A percentile compares a stretch with the other conserved stretches of the same genome.
These are phyloP conservation scores for Tremellales sp. DNA, from an alignment of 1,284 basidiomycete genomes.

Conservation along the genomic window DNA sequence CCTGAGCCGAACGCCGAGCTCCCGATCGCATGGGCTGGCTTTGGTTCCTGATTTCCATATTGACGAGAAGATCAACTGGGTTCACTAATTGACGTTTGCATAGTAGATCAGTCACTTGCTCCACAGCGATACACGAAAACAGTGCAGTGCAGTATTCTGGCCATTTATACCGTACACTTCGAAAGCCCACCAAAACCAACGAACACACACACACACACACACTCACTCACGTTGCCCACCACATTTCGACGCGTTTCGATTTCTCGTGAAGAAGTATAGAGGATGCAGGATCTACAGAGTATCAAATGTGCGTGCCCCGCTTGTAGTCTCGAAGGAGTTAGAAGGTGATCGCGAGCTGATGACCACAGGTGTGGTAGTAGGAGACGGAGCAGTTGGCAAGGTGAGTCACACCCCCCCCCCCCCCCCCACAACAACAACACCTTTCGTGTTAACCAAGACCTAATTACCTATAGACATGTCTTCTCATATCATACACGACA, in stretches of 20 bases:
- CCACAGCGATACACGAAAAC: too few relatives aligned
- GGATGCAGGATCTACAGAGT: conserved; percentile 19
- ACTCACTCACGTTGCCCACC: background rate
- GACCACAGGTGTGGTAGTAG: conserved; percentile 76
- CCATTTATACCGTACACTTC: too few relatives aligned
- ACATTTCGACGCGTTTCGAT: too few relatives aligned
- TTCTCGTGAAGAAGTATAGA: too few relatives aligned
- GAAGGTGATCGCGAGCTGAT: background rate
- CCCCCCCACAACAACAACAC: background rate
- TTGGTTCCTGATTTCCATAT: too few relatives aligned
- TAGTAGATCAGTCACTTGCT: too few relatives aligned
- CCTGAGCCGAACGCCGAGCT: too few relatives aligned
- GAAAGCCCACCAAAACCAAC: background rate
- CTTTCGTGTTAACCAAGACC: too few relatives aligned
- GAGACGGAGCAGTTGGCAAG: conserved; percentile 99
- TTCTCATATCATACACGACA: conserved; percentile 49
- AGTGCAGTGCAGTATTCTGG: too few relatives aligned
- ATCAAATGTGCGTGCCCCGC: conserved; percentile 24
- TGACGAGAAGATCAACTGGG: too few relatives aligned
- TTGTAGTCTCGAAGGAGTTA: background rate
- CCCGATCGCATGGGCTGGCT: too few relatives aligned
- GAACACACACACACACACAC: background rate
- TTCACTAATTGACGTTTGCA: too few relatives aligned
- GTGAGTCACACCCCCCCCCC: conserved; percentile 51
- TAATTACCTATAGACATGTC: conserved; percentile 39